Evolutionary conservation across 202 grass and related monocot species (phyloP), one percentile per base, ranked within the genome.

Genomic region (Setaria viridis): DNA sequence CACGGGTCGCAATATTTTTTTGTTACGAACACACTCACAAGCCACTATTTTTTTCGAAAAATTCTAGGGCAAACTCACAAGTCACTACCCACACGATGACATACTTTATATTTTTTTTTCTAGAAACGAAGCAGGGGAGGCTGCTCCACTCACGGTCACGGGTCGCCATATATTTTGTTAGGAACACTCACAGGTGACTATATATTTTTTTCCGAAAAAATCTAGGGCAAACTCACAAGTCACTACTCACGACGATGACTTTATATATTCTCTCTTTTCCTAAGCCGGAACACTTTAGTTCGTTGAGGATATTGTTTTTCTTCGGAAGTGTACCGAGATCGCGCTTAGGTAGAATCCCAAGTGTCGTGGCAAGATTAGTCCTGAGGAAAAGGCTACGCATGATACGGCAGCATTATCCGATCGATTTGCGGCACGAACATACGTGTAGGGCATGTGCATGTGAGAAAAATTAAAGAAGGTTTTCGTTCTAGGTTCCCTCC

Each of bases 341-440:
- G 51, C 1, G 79, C 55, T 82, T 71, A 45, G 32, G 67, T 20
- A 33, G 20, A 82, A 71, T 33, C 25, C 37, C 66, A 82, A 45
- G 67, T 71, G 80, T 71, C 51, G 53, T 71, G 66, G 33, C 35
- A 20, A 19, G 80, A 71, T 59, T 82, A 71, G 67, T 57, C 41
- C 37, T 7, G 21, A 9, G 35, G 30, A 60, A 81, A 82, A 35
- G 63, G 15, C 14, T 67, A 37, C 12, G 67, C 79, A 46, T 41
- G 66, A 70, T 58, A 58, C 66, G 35, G 20, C 2, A 7, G 35
- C 51, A 71, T 29, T 12, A 62, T 59, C 80, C 54, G 53, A 25
- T 41, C 15, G 67, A 3, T 70, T 46, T 8, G 13, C 39, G 15
- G 37, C 2, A 11, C 14, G 29, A 20, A 68, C 13, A 51, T 2